phyloP scores from a whole-genome alignment of 2,329 filamentous ascomycete species.

The Podosphaera fusca region DNA sequence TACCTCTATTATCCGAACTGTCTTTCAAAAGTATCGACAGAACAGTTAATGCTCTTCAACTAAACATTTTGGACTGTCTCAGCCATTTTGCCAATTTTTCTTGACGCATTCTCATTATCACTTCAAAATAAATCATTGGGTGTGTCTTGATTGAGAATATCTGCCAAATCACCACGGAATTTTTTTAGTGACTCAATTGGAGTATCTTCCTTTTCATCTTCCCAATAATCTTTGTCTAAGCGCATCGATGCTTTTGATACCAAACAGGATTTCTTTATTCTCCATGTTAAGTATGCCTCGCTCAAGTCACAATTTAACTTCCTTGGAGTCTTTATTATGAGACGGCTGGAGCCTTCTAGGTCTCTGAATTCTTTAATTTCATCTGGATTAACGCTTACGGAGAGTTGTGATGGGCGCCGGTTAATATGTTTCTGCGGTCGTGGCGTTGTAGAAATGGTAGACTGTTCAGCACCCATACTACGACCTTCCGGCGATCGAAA shows the following conservation, averaged over 20 bases:
- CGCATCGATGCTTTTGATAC: neutral
- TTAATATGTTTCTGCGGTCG: neutral
- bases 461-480: neutral
- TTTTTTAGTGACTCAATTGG: too few species aligned
- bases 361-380: neutral
- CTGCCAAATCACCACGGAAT: too few species aligned
- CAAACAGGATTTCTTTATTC: neutral
- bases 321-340: neutral
- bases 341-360: neutral
- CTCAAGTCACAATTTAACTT: neutral
- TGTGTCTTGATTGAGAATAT: too few species aligned
- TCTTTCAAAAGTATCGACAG: too few species aligned
- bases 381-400: neutral
- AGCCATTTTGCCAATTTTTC: too few species aligned
- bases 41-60: too few species aligned
- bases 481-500: neutral
- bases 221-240: too few species aligned
- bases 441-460: neutral
- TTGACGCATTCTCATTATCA: too few species aligned
- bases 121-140: too few species aligned
- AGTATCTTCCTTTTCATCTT: too few species aligned
- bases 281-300: neutral
- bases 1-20: too few species aligned
- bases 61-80: too few species aligned
- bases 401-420: neutral